Evolutionary conservation across 768 basidiomycete genomes (phyloP).

Genomic region (Postia placenta): DNA sequence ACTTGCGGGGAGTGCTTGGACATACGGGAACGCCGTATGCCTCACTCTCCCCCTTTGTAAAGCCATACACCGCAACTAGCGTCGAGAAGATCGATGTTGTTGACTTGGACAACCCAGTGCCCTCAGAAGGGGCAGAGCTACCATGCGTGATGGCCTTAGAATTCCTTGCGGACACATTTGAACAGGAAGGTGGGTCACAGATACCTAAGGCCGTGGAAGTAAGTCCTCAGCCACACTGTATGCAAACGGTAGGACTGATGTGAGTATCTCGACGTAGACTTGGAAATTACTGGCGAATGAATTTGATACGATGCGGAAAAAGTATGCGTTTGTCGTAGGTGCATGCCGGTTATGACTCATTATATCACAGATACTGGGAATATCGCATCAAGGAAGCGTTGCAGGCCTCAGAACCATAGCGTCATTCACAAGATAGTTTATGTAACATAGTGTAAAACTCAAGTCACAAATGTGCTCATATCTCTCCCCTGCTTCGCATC

Average conservation of each 20-base stretch:
- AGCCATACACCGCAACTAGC: constrained; percentile 48
- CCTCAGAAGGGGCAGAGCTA: constrained; percentile 57
- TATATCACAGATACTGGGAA: constrained; percentile 61
- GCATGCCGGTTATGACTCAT: not conserved
- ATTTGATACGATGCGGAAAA: constrained; percentile 71
- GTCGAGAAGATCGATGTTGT: constrained; percentile 33
- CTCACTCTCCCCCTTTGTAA: constrained; percentile 50
- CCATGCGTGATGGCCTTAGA: constrained; percentile 80
- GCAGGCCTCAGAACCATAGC: not conserved
- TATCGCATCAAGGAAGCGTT: constrained; percentile 57
- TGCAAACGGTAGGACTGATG: not conserved
- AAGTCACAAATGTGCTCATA: not conserved
- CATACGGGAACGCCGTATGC: constrained; percentile 53
- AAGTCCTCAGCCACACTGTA: not conserved
- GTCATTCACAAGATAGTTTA: not conserved
- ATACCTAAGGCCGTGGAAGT: constrained; percentile 33
- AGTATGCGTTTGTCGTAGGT: constrained; percentile 34
- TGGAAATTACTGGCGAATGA: constrained; percentile 67
- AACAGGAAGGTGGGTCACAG: constrained; percentile 45
- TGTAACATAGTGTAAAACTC: not conserved
- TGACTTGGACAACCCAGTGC: constrained; percentile 72
- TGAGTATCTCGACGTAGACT: constrained; percentile 34
- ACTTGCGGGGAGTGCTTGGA: constrained; percentile 80
- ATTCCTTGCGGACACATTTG: constrained; percentile 76
- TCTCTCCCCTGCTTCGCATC: not conserved